phyloP scores from a whole-genome alignment of 495 filamentous ascomycete species.

The Xylaria telfairii region DNA sequence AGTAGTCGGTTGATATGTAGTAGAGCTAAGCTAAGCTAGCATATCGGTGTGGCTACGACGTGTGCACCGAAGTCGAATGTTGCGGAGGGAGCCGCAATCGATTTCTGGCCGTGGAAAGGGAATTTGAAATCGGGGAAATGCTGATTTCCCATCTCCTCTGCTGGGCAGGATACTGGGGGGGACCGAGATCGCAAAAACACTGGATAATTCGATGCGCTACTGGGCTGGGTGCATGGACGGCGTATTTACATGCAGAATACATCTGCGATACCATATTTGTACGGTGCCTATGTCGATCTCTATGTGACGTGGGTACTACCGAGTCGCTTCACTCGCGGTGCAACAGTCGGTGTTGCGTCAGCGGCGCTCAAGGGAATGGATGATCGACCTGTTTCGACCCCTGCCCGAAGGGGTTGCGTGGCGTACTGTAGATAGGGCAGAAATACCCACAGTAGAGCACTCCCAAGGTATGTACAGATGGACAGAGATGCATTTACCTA shows the following conservation, averaged over 20 bases:
- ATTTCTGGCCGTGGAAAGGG: slow-evolving; percentile 36
- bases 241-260: slow-evolving; percentile 2
- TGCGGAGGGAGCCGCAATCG: slow-evolving; percentile 45
- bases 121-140: slow-evolving; percentile 42
- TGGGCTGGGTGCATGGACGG: slow-evolving; percentile 11
- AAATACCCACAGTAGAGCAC: background rate
- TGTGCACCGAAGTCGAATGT: background rate
- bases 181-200: slow-evolving; percentile 16
- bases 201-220: slow-evolving; percentile 23
- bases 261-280: background rate
- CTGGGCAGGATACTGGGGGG: no score
- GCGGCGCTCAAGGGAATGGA: slow-evolving; percentile 12
- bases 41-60: slow-evolving; percentile 37
- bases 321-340: background rate
- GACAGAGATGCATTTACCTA: background rate
- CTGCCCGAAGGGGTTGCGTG: background rate
- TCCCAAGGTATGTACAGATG: background rate
- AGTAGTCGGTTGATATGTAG: no score
- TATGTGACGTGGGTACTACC: background rate
- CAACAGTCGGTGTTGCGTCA: slow-evolving; percentile 9
- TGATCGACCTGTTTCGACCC: slow-evolving; percentile 9
- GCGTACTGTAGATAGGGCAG: background rate
- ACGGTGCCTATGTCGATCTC: background rate
- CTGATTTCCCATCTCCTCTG: slow-evolving; percentile 34
- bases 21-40: no score